These are phyloP conservation scores for Heterococcus sp. DNA, from an alignment of 108 stramenopile genomes.

Conservation along the genomic window DNA sequence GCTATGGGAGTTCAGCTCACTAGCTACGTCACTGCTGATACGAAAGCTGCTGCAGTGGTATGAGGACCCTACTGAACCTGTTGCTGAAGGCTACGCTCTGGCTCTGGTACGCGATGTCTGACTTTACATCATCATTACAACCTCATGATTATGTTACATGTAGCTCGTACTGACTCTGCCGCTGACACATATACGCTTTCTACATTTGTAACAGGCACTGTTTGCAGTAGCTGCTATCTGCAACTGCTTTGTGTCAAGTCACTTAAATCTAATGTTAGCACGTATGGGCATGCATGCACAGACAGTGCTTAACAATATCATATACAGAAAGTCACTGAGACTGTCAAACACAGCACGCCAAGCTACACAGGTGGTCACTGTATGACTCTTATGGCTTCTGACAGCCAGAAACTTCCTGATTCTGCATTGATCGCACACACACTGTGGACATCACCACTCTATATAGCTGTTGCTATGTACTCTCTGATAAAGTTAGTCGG, in stretches of 20 bases:
- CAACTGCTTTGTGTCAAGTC: constrained; percentile 10
- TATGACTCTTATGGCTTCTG: constrained; percentile 50
- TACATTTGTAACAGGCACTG: too few species aligned
- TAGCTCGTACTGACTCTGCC: too few species aligned
- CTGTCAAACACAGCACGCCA: constrained; percentile 35
- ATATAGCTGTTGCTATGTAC: constrained; percentile 10
- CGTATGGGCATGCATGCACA: constrained; percentile 19
- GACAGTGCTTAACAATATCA: constrained; percentile 29
- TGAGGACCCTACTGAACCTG: not conserved
- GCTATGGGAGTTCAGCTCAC: too few species aligned
- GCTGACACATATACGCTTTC: too few species aligned
- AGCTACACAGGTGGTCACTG: constrained; percentile 15
- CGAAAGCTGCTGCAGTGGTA: constrained; percentile 30
- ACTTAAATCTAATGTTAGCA: constrained; percentile 2
- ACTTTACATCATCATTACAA: too few species aligned
- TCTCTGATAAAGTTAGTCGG: constrained; percentile 53
- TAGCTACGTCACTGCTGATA: constrained; percentile 5
- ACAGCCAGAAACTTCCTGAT: constrained; percentile 47
- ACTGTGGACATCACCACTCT: constrained; percentile 27
- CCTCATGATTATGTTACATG: too few species aligned
- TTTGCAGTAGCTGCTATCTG: not conserved
- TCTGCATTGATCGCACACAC: constrained; percentile 24
- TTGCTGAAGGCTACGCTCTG: not conserved
- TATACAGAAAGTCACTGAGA: constrained; percentile 50
- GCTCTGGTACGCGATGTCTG: too few species aligned